Evolutionary conservation across 2,329 filamentous ascomycete species (phyloP).

Genomic region (Verruconis gallopava): DNA sequence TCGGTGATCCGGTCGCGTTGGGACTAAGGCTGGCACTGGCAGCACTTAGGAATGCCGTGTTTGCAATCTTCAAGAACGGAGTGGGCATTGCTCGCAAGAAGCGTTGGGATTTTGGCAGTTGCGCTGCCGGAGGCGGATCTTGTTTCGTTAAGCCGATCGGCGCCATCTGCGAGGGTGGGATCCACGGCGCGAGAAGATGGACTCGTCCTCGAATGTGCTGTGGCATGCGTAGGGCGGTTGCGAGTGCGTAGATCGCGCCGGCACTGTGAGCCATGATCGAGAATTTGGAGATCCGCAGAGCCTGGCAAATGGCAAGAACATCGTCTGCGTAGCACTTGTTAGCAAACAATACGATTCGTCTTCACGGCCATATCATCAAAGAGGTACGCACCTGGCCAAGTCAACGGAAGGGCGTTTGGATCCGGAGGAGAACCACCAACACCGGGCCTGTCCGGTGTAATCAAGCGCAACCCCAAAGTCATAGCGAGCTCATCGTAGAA

Average conservation of each 20-base stretch:
- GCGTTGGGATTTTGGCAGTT: slow-evolving; percentile 81
- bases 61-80: slow-evolving; percentile 83
- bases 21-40: slow-evolving; percentile 71
- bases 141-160: slow-evolving; percentile 45
- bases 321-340: slow-evolving; percentile 42
- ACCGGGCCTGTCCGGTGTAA: slow-evolving; percentile 87
- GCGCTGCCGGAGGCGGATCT: slow-evolving; percentile 64
- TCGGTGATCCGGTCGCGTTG: slow-evolving; percentile 29
- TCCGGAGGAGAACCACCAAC: slow-evolving; percentile 86
- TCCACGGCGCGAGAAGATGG: slow-evolving; percentile 91
- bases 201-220: slow-evolving; percentile 91
- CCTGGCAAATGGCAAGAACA: slow-evolving; percentile 85
- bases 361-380: neutral
- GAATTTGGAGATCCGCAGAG: slow-evolving; percentile 86
- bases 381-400: slow-evolving; percentile 68
- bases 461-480: slow-evolving; percentile 76
- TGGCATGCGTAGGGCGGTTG: slow-evolving; percentile 88
- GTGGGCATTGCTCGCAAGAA: slow-evolving; percentile 83
- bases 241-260: slow-evolving; percentile 93
- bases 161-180: slow-evolving; percentile 57
- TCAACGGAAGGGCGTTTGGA: slow-evolving; percentile 71
- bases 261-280: slow-evolving; percentile 93
- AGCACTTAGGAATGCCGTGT: slow-evolving; percentile 87
- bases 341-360: neutral
- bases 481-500: slow-evolving; percentile 94